A percentile compares a stretch with the other conserved stretches of the same genome.
phyloP scores from a whole-genome alignment of 495 filamentous ascomycete genomes.

The Evernia prunastri region DNA sequence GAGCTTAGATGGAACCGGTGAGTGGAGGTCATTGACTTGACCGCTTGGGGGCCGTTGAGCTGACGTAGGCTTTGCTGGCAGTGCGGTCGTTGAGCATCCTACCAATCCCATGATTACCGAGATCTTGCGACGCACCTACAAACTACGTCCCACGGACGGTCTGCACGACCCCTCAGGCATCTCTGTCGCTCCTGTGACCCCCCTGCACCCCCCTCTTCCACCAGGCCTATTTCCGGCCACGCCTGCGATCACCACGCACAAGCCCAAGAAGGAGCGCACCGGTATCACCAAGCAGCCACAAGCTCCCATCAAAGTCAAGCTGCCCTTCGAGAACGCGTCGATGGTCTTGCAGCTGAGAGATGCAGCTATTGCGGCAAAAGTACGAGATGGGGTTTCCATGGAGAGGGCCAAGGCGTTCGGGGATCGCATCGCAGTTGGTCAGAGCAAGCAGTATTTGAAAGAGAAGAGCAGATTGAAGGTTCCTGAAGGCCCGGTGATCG shows the following conservation, averaged over 20 bases:
- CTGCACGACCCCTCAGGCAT: not conserved
- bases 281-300: not conserved
- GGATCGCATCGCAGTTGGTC: not conserved
- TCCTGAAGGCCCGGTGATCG: not conserved
- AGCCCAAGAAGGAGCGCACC: not conserved
- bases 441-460: not conserved
- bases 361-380: not conserved
- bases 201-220: not conserved
- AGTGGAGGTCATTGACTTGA: not conserved
- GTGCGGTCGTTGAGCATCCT: not conserved
- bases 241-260: not conserved
- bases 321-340: not conserved
- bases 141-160: not conserved
- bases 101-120: not conserved
- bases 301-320: not conserved
- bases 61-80: not conserved
- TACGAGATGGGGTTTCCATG: not conserved
- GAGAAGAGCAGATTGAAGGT: not conserved
- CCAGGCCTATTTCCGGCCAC: not conserved
- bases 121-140: not conserved
- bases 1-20: constrained; percentile 1
- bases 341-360: not conserved
- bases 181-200: not conserved
- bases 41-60: not conserved
- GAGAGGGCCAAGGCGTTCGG: not conserved